phyloP scores from a whole-genome alignment of 495 filamentous ascomycete species.

The Umbilicaria muhlenbergii region DNA sequence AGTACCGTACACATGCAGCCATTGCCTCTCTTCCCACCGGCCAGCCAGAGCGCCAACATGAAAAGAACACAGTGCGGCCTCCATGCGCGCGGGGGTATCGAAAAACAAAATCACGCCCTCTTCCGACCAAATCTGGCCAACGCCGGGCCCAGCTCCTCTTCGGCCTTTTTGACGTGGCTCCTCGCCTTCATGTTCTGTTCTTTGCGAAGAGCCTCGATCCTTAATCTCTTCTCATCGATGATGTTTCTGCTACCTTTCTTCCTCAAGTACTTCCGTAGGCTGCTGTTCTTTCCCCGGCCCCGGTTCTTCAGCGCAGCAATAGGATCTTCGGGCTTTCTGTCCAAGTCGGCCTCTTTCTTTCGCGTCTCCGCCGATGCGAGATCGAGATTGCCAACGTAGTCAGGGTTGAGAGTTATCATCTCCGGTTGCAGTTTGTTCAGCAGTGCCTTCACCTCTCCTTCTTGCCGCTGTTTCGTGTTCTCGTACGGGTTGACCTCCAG shows the following conservation, averaged over 20 bases:
- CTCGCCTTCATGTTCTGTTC: constrained; percentile 44
- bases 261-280: constrained; percentile 67
- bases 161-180: constrained; percentile 43
- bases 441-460: constrained; percentile 74
- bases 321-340: constrained; percentile 51
- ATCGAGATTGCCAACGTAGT: constrained; percentile 77
- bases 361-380: constrained; percentile 56
- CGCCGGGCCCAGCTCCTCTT: constrained; percentile 53
- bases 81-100: not conserved
- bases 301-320: constrained; percentile 58
- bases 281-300: constrained; percentile 83
- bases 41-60: no score
- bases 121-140: constrained; percentile 52
- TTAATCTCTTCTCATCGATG: constrained; percentile 71
- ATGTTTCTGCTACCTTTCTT: constrained; percentile 86
- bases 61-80: no score
- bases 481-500: constrained; percentile 95
- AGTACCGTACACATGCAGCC: no score
- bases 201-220: constrained; percentile 50
- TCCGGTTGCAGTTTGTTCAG: constrained; percentile 91
- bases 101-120: constrained; percentile 20
- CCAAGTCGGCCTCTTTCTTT: constrained; percentile 57
- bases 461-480: constrained; percentile 79
- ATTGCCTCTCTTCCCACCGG: no score
- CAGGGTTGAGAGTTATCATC: constrained; percentile 90